Evolutionary conservation across 1,139 yeast genomes (phyloP), one percentile per base, ranked within the genome.

Genomic region (Lizanozyma gosingica): DNA sequence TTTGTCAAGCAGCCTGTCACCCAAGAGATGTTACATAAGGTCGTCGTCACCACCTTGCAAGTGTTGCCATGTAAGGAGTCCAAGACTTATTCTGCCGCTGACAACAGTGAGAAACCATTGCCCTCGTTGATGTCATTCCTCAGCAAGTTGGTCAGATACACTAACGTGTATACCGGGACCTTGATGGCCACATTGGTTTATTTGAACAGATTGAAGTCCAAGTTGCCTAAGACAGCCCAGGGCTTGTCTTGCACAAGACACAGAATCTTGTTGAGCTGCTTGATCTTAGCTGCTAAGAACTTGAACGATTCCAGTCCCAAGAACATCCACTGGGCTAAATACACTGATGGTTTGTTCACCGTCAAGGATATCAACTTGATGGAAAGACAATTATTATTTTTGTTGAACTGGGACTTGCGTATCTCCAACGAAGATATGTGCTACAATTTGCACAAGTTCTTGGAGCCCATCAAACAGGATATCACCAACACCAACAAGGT

Each of bases 201-300:
- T 56, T 67, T 83, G 57, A 74, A 80, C 50, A 69, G 78, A 50
- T 65, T 83, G 49, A 74, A 76, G 56, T 47, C 67, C 40, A 78
- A 71, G 50, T 65, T 83, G 42, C 90, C 92, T 36, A 65, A 67
- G 44, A 82, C 80, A 47, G 85, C 90, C 32, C 80, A 78, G 51
- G 92, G 92, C 29, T 63, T 81, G 47, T 84, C 88, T 29, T 81
- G 87, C 48, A 83, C 94, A 1, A 71, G 86, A 54, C 92, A 83
- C 59, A 70, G 94, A 53, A 80, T 83, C 45, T 77, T 83, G 49
- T 67, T 83, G 45, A 83, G 87, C 14, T 80, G 88, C 55, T 63
- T 83, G 50, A 81, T 83, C 42, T 68, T 83, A 46, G 75, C 86
- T 17, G 77, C 87, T 38, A 83, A 83, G 58, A 79, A 70, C 59